Base-by-base conservation (phyloP, 176 grass and related monocot species). In the Musa itinerans region DNA sequence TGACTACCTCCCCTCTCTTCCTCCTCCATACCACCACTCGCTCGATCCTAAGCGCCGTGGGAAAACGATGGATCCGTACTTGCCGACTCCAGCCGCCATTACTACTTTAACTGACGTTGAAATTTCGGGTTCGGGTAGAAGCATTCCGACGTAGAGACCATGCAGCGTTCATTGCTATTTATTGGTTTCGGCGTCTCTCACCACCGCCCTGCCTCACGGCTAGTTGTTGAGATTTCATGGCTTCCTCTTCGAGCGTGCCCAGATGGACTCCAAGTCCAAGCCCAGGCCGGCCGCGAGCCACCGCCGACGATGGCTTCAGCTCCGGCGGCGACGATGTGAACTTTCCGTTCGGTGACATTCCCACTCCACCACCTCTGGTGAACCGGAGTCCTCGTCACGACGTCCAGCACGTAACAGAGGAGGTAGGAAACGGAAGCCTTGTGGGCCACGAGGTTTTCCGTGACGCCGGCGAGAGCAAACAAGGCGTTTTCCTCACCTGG, bases 231-330 rank as follows among this genome's bases (percentile, higher is more conserved):
- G 16, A 3, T 69, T 17, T 50, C 78, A 85, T 88, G 83, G 81
- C 74, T 11, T 76, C 66, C 1, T 72, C 78, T 74, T 10, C 74
- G 1, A 65, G 23, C 16, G 92, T 92, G 78, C 89, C 89, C 24
- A 82, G 89, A 83, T 92, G 92, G 92, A 90, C 69, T 27, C 89
- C 87, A 19, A 92, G 78, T 68, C 83, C 71, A 53, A 82, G 70
- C 50, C 65, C 53, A 23, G 54, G 52, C 9, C 13, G 17, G 4
- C 27, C 50, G 61, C 78, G 48, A n/a, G 13, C 57, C 57, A 8
- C 17, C 12, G 57, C 17, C 6, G 13, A 21, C 57, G 57, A n/a
- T 1, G 57, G 17, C 17, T 6, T 61, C 57, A 5, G 57, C 15
- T 9, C 6, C 17, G 57, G 20, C 57, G 57, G 20, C 57, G 13